Conservation (phyloP, 768 basidiomycete genomes). For the Harrya chromipes region DNA sequence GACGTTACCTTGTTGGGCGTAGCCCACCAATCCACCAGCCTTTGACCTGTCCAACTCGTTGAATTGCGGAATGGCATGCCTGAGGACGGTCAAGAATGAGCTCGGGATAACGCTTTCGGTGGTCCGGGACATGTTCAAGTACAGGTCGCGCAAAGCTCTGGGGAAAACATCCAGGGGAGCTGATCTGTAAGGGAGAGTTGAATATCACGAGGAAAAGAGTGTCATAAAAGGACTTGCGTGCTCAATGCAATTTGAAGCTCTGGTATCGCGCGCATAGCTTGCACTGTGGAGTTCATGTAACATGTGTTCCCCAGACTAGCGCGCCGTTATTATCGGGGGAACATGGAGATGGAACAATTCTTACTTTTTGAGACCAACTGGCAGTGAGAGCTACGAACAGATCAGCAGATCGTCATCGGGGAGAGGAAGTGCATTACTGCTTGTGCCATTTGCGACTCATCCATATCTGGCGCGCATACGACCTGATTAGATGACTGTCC, state of each 20-base stretch:
- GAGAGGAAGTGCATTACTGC: constrained; percentile 48
- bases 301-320: constrained; percentile 86
- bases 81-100: constrained; percentile 64
- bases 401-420: neutral
- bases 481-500: constrained; percentile 13
- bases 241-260: constrained; percentile 76
- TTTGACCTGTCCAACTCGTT: constrained; percentile 60
- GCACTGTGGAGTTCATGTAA: constrained; percentile 95
- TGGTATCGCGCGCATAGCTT: constrained; percentile 90
- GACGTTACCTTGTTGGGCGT: constrained; percentile 72
- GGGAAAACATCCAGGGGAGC: constrained; percentile 42
- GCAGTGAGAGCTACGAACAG: constrained; percentile 59
- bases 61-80: constrained; percentile 87
- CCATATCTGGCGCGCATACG: constrained; percentile 62
- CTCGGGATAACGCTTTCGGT: constrained; percentile 72
- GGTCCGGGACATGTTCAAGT: constrained; percentile 67
- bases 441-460: constrained; percentile 74
- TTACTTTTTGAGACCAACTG: constrained; percentile 79
- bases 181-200: constrained; percentile 21
- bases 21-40: constrained; percentile 43
- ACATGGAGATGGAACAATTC: constrained; percentile 7
- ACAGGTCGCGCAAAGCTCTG: constrained; percentile 64
- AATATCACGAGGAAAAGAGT: neutral
- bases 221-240: constrained; percentile 39
- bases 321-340: neutral